A percentile compares a stretch with the other conserved stretches of the same genome.
phyloP scores from a whole-genome alignment of 176 grass and related monocot genomes.

The Raddia distichophylla region DNA sequence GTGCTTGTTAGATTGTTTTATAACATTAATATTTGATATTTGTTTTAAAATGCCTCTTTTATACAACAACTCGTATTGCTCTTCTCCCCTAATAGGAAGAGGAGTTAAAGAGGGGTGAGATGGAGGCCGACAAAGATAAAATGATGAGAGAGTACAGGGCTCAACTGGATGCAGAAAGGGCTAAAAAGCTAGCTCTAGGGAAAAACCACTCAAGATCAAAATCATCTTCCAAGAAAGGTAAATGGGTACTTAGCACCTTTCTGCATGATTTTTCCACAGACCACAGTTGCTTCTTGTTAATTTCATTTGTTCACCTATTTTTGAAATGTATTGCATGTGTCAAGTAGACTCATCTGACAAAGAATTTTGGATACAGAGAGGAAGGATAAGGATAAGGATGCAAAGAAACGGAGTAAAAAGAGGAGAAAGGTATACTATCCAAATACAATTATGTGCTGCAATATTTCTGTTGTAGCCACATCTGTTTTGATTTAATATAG shows the following conservation, averaged over 20 bases:
- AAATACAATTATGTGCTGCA: neutral
- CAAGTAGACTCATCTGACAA: conserved; percentile 40
- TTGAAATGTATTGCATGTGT: conserved; percentile 33
- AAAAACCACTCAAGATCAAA: conserved; percentile 63
- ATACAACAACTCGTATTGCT: conserved; percentile 14
- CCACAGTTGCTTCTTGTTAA: neutral
- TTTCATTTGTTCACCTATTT: neutral
- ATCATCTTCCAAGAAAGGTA: conserved; percentile 81
- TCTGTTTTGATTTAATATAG: conserved; percentile 20
- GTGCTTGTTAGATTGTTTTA: neutral
- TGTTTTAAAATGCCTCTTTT: neutral
- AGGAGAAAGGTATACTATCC: conserved; percentile 78
- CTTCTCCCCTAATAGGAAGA: conserved; percentile 71
- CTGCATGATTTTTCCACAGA: conserved; percentile 8
- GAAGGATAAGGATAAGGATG: conserved; percentile 89
- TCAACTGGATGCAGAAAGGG: conserved; percentile 97
- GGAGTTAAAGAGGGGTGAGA: conserved; percentile 86
- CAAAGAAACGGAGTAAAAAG: conserved; percentile 76
- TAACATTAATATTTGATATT: neutral
- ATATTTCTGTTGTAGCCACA: neutral
- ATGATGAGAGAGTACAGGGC: conserved; percentile 99
- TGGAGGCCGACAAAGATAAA: conserved; percentile 98
- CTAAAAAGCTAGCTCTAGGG: conserved; percentile 73
- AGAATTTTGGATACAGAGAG: conserved; percentile 66
- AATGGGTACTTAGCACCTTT: neutral